Evolutionary conservation across 805 yeast species (phyloP).

Genomic region (Lipomyces orientalis): DNA sequence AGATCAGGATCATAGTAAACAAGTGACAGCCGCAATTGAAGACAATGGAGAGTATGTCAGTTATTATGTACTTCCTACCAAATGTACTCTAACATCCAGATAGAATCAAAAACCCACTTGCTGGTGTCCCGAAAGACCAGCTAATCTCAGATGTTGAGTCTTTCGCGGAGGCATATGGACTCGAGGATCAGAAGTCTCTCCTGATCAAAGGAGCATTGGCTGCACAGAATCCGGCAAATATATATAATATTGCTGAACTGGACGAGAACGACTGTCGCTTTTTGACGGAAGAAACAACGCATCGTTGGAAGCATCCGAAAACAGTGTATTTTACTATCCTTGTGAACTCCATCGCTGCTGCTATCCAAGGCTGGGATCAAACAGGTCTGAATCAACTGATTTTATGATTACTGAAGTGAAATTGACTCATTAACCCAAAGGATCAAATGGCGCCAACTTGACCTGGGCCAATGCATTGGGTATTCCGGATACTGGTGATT

Average conservation of each 20-base stretch:
- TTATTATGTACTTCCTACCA: too few species aligned
- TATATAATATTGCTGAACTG: constrained; percentile 50
- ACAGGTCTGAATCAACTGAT: constrained; percentile 65
- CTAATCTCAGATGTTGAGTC: too few species aligned
- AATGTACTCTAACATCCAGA: too few species aligned
- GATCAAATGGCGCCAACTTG: constrained; percentile 64
- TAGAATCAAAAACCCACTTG: too few species aligned
- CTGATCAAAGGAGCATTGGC: constrained; percentile 58
- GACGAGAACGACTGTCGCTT: constrained; percentile 44
- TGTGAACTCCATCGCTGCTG: constrained; percentile 67
- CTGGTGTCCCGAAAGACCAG: too few species aligned
- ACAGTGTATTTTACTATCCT: constrained; percentile 56
- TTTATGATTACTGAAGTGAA: constrained; percentile 55
- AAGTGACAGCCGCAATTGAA: too few species aligned
- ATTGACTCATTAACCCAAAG: constrained; percentile 41
- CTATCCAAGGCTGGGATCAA: constrained; percentile 78
- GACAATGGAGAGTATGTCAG: too few species aligned
- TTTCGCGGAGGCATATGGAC: constrained; percentile 35
- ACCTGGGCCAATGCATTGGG: constrained; percentile 50
- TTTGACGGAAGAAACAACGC: constrained; percentile 53
- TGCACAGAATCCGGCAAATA: constrained; percentile 55
- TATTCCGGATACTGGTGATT: not conserved
- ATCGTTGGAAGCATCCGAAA: constrained; percentile 54
- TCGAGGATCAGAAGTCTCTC: constrained; percentile 40
- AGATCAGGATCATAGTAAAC: too few species aligned